Evolutionary conservation across 1,284 basidiomycete genomes (phyloP), one percentile per base, ranked within the genome.

Genomic region (Pseudomicrostroma phylloplanum): DNA sequence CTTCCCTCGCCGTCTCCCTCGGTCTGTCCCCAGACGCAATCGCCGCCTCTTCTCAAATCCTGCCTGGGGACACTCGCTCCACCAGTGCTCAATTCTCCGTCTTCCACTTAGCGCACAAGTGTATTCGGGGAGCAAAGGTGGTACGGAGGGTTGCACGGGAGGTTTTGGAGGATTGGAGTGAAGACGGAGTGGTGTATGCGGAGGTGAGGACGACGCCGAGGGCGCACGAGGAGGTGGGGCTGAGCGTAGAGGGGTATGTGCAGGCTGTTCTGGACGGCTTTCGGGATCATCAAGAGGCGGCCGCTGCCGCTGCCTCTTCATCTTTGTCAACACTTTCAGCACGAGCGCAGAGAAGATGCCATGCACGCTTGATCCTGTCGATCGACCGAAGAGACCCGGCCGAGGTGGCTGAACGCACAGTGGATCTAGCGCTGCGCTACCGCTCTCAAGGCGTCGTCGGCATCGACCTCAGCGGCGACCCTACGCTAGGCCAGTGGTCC

Each of bases 131-230:
- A 1, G 46, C 61, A 3, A 7, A 56, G 23, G 56, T 63, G 39
- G 58, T 71, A 1, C 55, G 61, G 19, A 23, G 66, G 17, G 23
- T 69, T 13, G 65, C 68, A 11, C 56, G 26, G 21, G 70, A 71
- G 41, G 21, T 71, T 0, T 58, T 60, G 1, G 26, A 64, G 23
- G 70, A 71, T 30, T 2, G 67, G 26, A 62, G 65, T 41, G 41
- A n/a, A 2, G 68, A 70, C 46, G 66, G 68, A 2, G 66, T 71
- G 12, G 63, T 66, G 6, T 71, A 71, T 51, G 66, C 61, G 13
- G 70, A 71, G 62, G 62, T 70, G 19, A 56, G 70, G 1, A 70
- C 64, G 6, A 71, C 70, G 9, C 70, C 67, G 9, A 39, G 67
- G 0, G 54, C 15, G 42, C 40, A 57, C 12, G 21, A 23, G 53